Base-by-base conservation (phyloP, 495 filamentous ascomycete genomes). In the Lichenothelia convexa region DNA sequence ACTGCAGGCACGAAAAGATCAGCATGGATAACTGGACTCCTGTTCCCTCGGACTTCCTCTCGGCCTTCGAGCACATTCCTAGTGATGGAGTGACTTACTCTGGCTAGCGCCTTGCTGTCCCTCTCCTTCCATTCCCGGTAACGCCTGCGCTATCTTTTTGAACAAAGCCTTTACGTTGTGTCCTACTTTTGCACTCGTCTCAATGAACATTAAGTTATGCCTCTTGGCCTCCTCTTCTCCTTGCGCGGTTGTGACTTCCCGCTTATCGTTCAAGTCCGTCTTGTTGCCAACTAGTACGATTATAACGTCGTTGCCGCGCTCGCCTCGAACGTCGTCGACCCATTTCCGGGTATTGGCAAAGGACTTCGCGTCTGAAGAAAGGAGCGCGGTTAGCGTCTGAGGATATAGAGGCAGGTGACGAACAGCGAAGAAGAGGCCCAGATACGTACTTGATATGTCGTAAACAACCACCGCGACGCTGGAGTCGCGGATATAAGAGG, bases 221-320 rank as follows among this genome's bases (percentile, higher is more conserved):
- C 84, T 84, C 66, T 89, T 89, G n/a, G 91, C 91, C 56, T 95
- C 91, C 50, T 94, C 87, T 57, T 97, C 91, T 38, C 89, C 89
- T 62, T 93, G 84, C 46, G 75, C 70, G 17, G 80, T 81, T 30
- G 85, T 95, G 39, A 97, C 87, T 57, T 95, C 86, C 18, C 89
- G 73, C 67, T 93, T 95, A 53, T 97, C 89, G 52, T 83, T 87
- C 48, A 97, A 61, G 67, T 97, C 89, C 16, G 89, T 95, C 72
- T 97, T 97, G 67, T 97, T 97, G 43, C 89, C 89, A 22, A 97
- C 89, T 13, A 97, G 65, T 38, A 97, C 89, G 51, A 97, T 94
- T 45, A 97, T 97, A 27, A 97, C 89, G 53, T 97, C 89, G 60
- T 89, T 91, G 2, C 89, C 89, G 41, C 89, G 73, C 64, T 97